phyloP scores from a whole-genome alignment of 306 rosid species.

The Corylus americana region DNA sequence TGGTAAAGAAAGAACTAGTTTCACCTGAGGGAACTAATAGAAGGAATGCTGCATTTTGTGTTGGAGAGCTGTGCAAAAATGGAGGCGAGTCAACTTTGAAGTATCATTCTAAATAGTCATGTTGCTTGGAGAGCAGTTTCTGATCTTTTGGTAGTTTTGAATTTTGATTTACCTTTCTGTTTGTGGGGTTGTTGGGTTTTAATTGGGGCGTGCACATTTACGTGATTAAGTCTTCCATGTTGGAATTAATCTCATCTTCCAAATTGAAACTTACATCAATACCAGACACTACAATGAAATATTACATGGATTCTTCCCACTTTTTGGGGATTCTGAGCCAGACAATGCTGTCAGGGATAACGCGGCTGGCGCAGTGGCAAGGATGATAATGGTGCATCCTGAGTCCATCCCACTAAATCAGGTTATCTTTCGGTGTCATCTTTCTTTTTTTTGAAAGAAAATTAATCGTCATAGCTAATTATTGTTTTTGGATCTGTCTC shows the following conservation, averaged over 20 bases:
- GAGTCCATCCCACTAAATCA: slow-evolving; percentile 89
- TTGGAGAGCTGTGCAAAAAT: slow-evolving; percentile 95
- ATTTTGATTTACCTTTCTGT: background rate
- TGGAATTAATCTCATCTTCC: slow-evolving; percentile 1
- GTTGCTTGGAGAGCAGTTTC: background rate
- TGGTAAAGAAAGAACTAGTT: slow-evolving; percentile 79
- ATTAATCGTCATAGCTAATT: slow-evolving; percentile 4
- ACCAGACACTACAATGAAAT: slow-evolving; percentile 76
- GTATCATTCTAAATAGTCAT: slow-evolving; percentile 55
- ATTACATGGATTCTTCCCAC: slow-evolving; percentile 79
- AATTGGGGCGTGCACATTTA: background rate
- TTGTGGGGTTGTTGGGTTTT: slow-evolving; percentile 1
- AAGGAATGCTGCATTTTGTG: slow-evolving; percentile 99
- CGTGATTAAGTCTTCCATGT: background rate
- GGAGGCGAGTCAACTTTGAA: slow-evolving; percentile 78
- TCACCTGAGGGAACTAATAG: slow-evolving; percentile 92
- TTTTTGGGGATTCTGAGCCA: slow-evolving; percentile 94
- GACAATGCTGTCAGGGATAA: slow-evolving; percentile 97
- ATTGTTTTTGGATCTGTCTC: slow-evolving; percentile 8
- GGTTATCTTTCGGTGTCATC: slow-evolving; percentile 43
- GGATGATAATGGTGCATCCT: slow-evolving; percentile 98
- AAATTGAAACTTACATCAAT: slow-evolving; percentile 20
- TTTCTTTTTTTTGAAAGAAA: background rate
- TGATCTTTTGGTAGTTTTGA: background rate
- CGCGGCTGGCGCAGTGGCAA: slow-evolving; percentile 98